These are phyloP conservation scores for Citeromyces nyonsensis DNA, from an alignment of 805 yeast species.

Conservation along the genomic window DNA sequence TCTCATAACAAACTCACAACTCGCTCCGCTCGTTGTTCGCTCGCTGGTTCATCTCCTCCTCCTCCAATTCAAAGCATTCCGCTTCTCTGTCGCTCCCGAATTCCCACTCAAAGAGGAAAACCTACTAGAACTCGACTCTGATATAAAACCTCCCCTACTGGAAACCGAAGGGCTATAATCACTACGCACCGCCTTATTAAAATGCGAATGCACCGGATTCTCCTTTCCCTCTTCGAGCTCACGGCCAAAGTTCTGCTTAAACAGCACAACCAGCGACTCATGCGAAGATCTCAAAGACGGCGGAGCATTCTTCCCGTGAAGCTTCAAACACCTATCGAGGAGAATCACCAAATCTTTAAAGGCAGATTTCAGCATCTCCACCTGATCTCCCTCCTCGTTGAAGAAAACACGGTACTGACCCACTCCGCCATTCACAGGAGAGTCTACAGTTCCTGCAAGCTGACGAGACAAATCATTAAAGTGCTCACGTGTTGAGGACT, in stretches of 20 bases:
- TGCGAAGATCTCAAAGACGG: slow-evolving; percentile 44
- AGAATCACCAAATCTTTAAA: slow-evolving; percentile 58
- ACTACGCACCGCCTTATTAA: no score
- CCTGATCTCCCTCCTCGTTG: slow-evolving; percentile 17
- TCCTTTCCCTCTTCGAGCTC: slow-evolving; percentile 36
- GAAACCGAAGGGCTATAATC: not conserved
- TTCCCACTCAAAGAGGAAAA: not conserved
- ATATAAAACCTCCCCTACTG: not conserved
- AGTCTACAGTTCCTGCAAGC: slow-evolving; percentile 74
- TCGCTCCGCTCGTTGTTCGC: no score
- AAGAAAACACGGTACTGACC: slow-evolving; percentile 68
- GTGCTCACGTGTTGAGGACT: slow-evolving; percentile 24
- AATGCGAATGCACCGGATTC: slow-evolving; percentile 9
- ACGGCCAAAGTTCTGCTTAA: slow-evolving; percentile 46
- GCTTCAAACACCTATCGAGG: slow-evolving; percentile 45
- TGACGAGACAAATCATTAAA: slow-evolving; percentile 57
- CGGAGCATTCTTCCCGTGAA: slow-evolving; percentile 56
- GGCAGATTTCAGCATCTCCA: slow-evolving; percentile 22
- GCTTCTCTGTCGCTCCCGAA: slow-evolving; percentile 1
- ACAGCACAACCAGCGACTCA: slow-evolving; percentile 46
- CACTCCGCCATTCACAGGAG: slow-evolving; percentile 90
- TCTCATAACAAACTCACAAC: no score
- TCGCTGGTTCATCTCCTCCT: not conserved
- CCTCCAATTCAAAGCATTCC: slow-evolving; percentile 2
- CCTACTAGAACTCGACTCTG: slow-evolving; percentile 1